Conservation (phyloP, 140 eudicot species). For the Erigeron philadelphicus region DNA sequence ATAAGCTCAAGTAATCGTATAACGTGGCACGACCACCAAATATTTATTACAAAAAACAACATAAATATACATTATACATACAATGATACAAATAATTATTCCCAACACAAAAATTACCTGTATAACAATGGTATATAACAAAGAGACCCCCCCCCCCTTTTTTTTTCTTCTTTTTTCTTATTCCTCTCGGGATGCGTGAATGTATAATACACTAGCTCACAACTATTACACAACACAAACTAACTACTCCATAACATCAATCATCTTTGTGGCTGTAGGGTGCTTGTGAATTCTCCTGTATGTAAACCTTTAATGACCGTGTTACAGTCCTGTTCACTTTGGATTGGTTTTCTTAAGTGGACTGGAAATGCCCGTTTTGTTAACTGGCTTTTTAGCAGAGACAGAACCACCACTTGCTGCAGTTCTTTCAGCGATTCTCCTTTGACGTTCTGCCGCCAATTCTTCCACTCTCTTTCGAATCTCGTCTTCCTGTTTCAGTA, state of each 20-base stretch:
- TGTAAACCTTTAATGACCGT: constrained; percentile 8
- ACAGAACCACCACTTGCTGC: constrained; percentile 35
- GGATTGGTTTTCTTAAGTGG: constrained; percentile 29
- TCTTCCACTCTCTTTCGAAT: constrained; percentile 77
- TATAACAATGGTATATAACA: constrained; percentile 24
- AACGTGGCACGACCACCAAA: constrained; percentile 30
- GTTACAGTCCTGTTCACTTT: constrained; percentile 21
- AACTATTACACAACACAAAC: constrained; percentile 22
- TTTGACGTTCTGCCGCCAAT: constrained; percentile 57
- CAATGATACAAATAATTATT: constrained; percentile 18
- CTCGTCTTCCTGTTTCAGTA: constrained; percentile 72
- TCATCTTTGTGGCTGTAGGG: constrained; percentile 18
- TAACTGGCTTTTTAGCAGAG: constrained; percentile 29
- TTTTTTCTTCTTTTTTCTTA: no score
- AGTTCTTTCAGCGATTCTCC: constrained; percentile 87
- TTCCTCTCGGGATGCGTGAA: constrained; percentile 1
- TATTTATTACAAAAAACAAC: constrained; percentile 32
- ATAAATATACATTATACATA: constrained; percentile 38
- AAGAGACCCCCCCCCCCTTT: not conserved
- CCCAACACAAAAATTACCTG: constrained; percentile 18
- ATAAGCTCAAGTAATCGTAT: not conserved
- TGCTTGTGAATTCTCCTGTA: constrained; percentile 12
- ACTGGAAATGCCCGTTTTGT: constrained; percentile 22
- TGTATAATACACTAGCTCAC: constrained; percentile 25
- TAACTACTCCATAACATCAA: constrained; percentile 27